phyloP scores from a whole-genome alignment of 129 eudicot genomes.

The Centrapalus pauciflorus region DNA sequence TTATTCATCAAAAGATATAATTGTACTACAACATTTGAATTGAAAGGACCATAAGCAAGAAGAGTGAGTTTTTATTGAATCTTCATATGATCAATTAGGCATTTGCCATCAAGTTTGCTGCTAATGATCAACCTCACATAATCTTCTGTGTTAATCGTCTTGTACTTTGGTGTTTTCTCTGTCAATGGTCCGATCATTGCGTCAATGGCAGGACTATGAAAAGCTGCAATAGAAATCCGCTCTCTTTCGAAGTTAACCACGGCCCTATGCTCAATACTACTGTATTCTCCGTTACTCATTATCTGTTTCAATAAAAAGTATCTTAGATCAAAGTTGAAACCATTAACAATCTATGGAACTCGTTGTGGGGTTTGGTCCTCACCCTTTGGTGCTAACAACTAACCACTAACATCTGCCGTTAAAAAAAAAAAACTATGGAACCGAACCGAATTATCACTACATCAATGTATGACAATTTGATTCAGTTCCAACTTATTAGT shows the following conservation, averaged over 20 bases:
- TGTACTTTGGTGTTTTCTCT: constrained; percentile 22
- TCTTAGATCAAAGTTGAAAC: neutral
- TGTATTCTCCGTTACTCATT: constrained; percentile 46
- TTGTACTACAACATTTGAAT: no score
- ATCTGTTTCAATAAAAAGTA: constrained; percentile 22
- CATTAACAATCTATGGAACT: no score
- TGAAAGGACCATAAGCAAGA: no score
- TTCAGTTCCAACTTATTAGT: no score
- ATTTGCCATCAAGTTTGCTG: constrained; percentile 43
- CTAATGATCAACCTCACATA: constrained; percentile 15
- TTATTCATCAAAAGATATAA: no score
- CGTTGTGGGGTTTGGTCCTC: no score
- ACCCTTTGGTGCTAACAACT: no score
- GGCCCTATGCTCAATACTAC: constrained; percentile 56
- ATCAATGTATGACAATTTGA: no score
- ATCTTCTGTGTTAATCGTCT: constrained; percentile 25
- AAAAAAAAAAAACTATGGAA: neutral
- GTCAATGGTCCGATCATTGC: constrained; percentile 27
- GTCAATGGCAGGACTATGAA: constrained; percentile 26
- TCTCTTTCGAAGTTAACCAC: constrained; percentile 28
- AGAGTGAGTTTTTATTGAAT: constrained; percentile 1
- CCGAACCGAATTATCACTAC: no score
- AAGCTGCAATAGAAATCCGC: constrained; percentile 46
- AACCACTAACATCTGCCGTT: no score
- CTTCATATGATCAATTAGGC: constrained; percentile 32